These are phyloP conservation scores for Solanum medicagineum DNA, from an alignment of 257 asterid species.

Conservation along the genomic window DNA sequence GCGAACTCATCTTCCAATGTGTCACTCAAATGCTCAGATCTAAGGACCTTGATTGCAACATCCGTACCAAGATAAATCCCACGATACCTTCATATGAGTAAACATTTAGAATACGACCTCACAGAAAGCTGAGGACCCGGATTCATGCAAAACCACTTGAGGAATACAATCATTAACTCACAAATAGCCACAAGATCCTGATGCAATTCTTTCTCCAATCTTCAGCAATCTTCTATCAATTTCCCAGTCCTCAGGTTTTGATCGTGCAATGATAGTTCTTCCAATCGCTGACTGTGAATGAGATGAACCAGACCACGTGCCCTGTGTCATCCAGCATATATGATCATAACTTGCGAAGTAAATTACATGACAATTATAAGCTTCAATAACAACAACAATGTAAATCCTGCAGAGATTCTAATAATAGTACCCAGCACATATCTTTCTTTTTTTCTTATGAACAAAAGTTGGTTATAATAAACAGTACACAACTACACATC, in stretches of 20 bases:
- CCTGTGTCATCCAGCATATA: conserved; percentile 30
- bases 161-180: conserved; percentile 28
- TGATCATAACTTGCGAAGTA: background rate
- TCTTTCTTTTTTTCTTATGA: background rate
- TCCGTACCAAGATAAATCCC: conserved; percentile 63
- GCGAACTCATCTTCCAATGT: conserved; percentile 60
- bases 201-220: conserved; percentile 72
- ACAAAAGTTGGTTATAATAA: background rate
- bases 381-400: background rate
- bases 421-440: background rate
- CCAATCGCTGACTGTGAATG: conserved; percentile 32
- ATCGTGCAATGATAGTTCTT: conserved; percentile 25
- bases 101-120: background rate
- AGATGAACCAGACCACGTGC: conserved; percentile 63
- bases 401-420: background rate
- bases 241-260: conserved; percentile 50
- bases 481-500: background rate
- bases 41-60: conserved; percentile 81
- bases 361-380: background rate
- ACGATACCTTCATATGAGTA: conserved; percentile 46
- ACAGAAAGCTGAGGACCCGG: background rate
- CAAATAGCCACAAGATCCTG: conserved; percentile 88
- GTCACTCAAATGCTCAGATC: conserved; percentile 65
- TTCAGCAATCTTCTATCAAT: conserved; percentile 65
- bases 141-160: background rate